Conservation (phyloP, 345 rosid genomes). For the Rhodamnia rubescens region DNA sequence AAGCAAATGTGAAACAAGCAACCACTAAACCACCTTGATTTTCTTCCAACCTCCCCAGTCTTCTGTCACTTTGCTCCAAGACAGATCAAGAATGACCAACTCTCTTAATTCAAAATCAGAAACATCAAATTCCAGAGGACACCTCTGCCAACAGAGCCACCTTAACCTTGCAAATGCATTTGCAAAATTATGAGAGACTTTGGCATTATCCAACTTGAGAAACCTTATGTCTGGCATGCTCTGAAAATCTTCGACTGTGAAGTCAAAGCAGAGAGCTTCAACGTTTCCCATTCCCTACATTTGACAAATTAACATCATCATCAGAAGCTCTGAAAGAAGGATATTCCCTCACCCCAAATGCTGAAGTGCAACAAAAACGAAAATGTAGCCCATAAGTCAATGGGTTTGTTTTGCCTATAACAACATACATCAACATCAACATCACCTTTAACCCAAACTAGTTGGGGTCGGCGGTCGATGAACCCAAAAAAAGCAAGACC, state of each 20-base stretch:
- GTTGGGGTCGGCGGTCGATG: no score
- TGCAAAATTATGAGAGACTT: neutral
- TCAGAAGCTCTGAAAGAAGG: neutral
- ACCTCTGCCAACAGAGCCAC: neutral
- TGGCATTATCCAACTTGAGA: neutral
- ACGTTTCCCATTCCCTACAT: neutral
- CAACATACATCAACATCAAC: no score
- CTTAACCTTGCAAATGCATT: neutral
- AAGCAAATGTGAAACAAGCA: neutral
- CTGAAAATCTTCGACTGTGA: no score
- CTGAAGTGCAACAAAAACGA: no score
- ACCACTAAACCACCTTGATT: neutral
- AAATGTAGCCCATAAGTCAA: no score
- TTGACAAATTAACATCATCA: neutral
- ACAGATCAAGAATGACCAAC: neutral
- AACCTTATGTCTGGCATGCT: neutral
- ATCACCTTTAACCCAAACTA: no score
- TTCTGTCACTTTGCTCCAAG: neutral
- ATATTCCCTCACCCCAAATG: no score
- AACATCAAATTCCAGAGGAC: neutral
- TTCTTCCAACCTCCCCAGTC: slow-evolving; percentile 1
- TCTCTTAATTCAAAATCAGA: neutral
- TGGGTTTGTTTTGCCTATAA: no score
- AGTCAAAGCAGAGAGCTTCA: no score
- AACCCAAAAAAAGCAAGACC: no score